These are phyloP conservation scores for Naganishia sp. DNA, from an alignment of 1,284 basidiomycete genomes.

Conservation along the genomic window DNA sequence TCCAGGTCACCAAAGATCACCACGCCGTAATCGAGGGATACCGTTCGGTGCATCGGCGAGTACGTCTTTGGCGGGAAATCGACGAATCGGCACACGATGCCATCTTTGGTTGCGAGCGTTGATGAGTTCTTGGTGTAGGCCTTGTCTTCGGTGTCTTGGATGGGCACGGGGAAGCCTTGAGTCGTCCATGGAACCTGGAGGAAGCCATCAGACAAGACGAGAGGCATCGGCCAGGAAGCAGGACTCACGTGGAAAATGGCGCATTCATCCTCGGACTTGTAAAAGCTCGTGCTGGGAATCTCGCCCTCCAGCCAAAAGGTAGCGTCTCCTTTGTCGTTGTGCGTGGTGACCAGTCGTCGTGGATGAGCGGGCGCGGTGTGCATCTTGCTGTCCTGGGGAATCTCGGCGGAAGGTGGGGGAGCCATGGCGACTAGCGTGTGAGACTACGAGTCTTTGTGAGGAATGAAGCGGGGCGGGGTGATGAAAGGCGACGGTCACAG, in stretches of 20 bases:
- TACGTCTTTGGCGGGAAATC: conserved; percentile 32
- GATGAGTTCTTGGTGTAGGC: conserved; percentile 21
- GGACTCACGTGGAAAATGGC: conserved; percentile 21
- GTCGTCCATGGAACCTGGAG: conserved; percentile 32
- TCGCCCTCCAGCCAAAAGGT: conserved; percentile 26
- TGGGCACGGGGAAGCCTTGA: conserved; percentile 28
- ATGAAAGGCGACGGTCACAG: not conserved
- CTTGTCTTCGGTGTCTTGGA: conserved; percentile 25
- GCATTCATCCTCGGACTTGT: conserved; percentile 26
- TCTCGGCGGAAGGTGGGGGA: conserved; percentile 17
- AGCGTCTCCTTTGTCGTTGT: conserved; percentile 27
- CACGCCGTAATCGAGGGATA: conserved; percentile 30
- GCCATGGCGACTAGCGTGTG: not conserved
- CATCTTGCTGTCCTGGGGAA: conserved; percentile 23
- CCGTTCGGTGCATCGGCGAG: conserved; percentile 32
- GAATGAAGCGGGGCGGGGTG: not conserved
- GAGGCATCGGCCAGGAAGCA: not conserved
- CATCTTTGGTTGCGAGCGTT: conserved; percentile 24
- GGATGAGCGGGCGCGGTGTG: conserved; percentile 27
- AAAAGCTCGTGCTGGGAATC: conserved; percentile 20
- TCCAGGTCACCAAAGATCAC: conserved; percentile 30
- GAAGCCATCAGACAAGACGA: not conserved
- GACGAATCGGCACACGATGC: conserved; percentile 32
- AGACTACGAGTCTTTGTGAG: not conserved
- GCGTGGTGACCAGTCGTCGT: conserved; percentile 26